A percentile compares a stretch with the other conserved stretches of the same genome.
phyloP scores from a whole-genome alignment of 163 green algal species.

The Chloromonas sp. region DNA sequence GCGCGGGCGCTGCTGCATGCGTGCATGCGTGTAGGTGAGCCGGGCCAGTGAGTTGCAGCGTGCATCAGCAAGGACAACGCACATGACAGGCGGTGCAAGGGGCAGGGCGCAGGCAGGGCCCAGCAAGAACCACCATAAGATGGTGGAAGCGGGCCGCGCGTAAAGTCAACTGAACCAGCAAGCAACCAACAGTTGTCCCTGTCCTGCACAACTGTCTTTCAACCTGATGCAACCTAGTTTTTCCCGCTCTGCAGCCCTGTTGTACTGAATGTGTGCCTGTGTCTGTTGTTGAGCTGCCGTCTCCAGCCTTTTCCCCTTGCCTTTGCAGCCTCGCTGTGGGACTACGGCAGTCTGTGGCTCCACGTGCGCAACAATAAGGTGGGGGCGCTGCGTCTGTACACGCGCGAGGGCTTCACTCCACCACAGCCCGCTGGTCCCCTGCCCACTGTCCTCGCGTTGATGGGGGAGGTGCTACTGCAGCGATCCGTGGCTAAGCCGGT shows the following conservation, averaged over 20 bases:
- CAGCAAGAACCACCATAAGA: background rate
- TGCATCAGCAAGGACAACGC: background rate
- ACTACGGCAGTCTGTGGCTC: slow-evolving; percentile 41
- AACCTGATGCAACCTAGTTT: background rate
- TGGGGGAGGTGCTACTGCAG: slow-evolving; percentile 16
- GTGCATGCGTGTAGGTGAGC: slow-evolving; percentile 20
- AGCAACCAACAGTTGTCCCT: no score
- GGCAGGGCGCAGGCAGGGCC: background rate
- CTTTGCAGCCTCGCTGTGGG: slow-evolving; percentile 27
- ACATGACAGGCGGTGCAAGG: background rate
- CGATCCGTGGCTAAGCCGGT: background rate
- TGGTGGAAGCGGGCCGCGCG: background rate
- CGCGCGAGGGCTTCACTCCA: slow-evolving; percentile 15
- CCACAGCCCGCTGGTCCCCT: background rate
- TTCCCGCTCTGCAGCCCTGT: background rate
- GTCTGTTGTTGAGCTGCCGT: background rate
- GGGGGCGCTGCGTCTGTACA: slow-evolving; percentile 33
- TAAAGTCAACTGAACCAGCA: no score
- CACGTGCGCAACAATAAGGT: slow-evolving; percentile 44
- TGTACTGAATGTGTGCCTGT: background rate
- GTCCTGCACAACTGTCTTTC: background rate
- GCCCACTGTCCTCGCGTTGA: slow-evolving; percentile 4
- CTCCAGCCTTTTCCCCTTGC: no score
- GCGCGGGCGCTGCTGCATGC: slow-evolving; percentile 17
- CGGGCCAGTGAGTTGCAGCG: background rate